These are phyloP conservation scores for Fusarium sp. DNA, from an alignment of 2,329 filamentous ascomycete genomes.

Conservation along the genomic window DNA sequence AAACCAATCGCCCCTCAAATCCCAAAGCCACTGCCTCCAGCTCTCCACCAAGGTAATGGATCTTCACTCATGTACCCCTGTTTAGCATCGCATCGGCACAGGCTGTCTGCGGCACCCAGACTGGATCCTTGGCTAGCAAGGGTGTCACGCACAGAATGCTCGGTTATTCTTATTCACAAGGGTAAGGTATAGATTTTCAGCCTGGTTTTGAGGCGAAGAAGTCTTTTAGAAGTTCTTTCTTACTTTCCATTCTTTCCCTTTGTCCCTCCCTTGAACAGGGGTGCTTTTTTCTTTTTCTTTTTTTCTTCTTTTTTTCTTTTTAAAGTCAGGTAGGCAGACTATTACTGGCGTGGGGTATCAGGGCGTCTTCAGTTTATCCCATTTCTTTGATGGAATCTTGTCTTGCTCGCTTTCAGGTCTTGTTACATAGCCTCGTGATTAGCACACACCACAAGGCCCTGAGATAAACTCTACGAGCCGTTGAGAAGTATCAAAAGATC, in stretches of 20 bases:
- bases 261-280: slow-evolving; percentile 2
- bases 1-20: slow-evolving; percentile 24
- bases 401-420: not conserved
- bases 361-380: not conserved
- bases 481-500: not conserved
- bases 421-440: not conserved
- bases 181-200: slow-evolving; percentile 23
- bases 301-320: not conserved
- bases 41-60: slow-evolving; percentile 34
- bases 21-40: slow-evolving; percentile 15
- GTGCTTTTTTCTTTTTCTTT: not conserved
- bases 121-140: slow-evolving; percentile 25
- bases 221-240: slow-evolving; percentile 22
- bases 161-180: slow-evolving; percentile 8
- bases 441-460: not conserved
- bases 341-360: not conserved
- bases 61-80: slow-evolving; percentile 29
- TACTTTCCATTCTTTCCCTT: not conserved
- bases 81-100: slow-evolving; percentile 23
- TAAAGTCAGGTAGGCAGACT: too few species aligned
- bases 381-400: not conserved
- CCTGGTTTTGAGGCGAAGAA: slow-evolving; percentile 33
- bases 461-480: not conserved
- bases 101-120: slow-evolving; percentile 15
- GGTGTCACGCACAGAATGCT: slow-evolving; percentile 9